Conservation (phyloP, 176 grass and related monocot genomes). For the Rhynchospora breviuscula region DNA sequence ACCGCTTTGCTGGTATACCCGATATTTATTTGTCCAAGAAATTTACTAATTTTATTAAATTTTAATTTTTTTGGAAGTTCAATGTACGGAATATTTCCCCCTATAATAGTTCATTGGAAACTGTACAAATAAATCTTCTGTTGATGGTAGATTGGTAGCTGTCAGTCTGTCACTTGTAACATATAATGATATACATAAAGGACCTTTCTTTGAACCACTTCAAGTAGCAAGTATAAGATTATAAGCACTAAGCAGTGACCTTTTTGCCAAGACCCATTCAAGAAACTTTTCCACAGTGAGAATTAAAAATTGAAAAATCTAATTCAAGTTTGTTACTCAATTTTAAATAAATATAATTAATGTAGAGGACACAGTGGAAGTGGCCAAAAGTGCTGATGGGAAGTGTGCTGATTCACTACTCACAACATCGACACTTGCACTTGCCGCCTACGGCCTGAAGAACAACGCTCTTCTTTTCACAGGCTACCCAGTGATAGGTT, state of each 20-base stretch:
- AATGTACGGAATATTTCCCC: neutral
- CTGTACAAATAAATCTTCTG: neutral
- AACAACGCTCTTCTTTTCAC: conserved; percentile 35
- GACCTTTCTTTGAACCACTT: neutral
- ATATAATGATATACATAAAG: neutral
- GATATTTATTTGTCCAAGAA: neutral
- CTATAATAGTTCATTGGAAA: neutral
- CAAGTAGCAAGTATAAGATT: neutral
- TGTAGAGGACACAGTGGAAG: conserved; percentile 5
- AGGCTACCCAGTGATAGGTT: conserved; percentile 60
- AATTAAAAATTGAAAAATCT: neutral
- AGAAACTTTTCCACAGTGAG: neutral
- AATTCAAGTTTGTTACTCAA: conserved; percentile 6
- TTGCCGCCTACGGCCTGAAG: conserved; percentile 12
- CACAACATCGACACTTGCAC: conserved; percentile 1
- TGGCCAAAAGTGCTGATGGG: neutral
- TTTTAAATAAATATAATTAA: neutral
- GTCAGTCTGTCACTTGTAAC: neutral
- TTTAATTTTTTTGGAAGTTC: neutral
- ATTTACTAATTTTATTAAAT: neutral
- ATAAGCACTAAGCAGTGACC: neutral
- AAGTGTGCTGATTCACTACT: conserved; percentile 15
- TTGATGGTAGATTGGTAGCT: neutral
- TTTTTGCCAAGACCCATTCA: neutral
- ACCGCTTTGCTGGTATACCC: conserved; percentile 23